Conservation (phyloP, 306 rosid species). For the Dryas drummondii region DNA sequence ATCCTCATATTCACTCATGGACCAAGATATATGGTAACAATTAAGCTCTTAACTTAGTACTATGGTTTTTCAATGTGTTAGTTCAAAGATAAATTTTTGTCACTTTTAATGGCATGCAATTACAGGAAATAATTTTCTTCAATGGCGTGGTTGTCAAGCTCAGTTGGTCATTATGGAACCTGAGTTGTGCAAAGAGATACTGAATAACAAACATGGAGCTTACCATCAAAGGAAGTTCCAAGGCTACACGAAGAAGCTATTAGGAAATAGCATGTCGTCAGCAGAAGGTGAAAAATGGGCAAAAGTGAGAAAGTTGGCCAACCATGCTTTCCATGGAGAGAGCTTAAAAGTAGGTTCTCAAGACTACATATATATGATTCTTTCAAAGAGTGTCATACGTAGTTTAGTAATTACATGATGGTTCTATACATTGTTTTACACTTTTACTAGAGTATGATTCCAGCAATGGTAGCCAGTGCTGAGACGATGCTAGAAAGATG, state of each 20-base stretch:
- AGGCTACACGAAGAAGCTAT: slow-evolving; percentile 9
- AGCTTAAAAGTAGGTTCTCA: slow-evolving; percentile 22
- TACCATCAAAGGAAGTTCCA: not conserved
- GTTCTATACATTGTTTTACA: no score
- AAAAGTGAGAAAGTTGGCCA: slow-evolving; percentile 31
- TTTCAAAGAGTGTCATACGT: no score
- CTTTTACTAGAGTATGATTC: slow-evolving; percentile 17
- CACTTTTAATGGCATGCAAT: not conserved
- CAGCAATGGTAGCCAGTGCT: slow-evolving; percentile 17
- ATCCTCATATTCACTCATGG: slow-evolving; percentile 22
- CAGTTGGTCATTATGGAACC: slow-evolving; percentile 31
- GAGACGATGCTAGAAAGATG: slow-evolving; percentile 27
- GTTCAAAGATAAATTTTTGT: not conserved
- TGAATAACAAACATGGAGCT: slow-evolving; percentile 16
- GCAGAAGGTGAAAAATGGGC: slow-evolving; percentile 39
- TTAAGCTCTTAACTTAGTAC: not conserved
- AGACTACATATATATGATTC: no score
- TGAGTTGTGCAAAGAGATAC: slow-evolving; percentile 31
- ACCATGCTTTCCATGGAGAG: slow-evolving; percentile 41
- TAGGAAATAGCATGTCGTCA: slow-evolving; percentile 31
- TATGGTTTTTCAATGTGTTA: not conserved
- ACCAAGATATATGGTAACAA: slow-evolving; percentile 6
- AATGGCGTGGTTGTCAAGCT: slow-evolving; percentile 33
- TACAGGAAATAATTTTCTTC: slow-evolving; percentile 34
- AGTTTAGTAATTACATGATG: no score